Percentiles rank a stretch among this genome's conserved stretches.
Evolutionary conservation across 2,329 filamentous ascomycete species (phyloP).

Genomic region (Phaeosphaeriaceae sp.): DNA sequence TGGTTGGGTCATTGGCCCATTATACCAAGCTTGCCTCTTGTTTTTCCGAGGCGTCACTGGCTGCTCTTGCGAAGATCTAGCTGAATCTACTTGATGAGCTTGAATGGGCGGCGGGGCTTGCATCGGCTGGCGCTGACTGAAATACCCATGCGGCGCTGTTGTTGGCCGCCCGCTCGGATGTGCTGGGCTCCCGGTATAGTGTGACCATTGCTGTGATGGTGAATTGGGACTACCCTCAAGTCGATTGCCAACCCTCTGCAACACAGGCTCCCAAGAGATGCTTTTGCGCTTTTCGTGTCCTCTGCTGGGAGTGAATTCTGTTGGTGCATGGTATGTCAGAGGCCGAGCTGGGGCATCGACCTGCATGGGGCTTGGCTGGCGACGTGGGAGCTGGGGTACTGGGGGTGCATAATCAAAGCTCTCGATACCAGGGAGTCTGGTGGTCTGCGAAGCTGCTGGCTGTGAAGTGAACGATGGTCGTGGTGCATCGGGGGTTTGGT

Average conservation of each 20-base stretch:
- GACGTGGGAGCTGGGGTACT: constrained; percentile 66
- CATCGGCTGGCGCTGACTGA: constrained; percentile 31
- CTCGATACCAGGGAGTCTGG: constrained; percentile 87
- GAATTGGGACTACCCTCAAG: constrained; percentile 62
- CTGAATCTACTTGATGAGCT: constrained; percentile 40
- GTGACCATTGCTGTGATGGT: constrained; percentile 43
- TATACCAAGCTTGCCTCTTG: constrained; percentile 77
- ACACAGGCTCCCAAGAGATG: constrained; percentile 67
- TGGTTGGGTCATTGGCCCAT: constrained; percentile 56
- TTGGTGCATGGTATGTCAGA: constrained; percentile 46
- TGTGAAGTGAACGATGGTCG: constrained; percentile 62
- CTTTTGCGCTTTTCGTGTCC: constrained; percentile 43
- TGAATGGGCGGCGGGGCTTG: constrained; percentile 34
- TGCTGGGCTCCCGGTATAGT: constrained; percentile 34
- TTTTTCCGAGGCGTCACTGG: constrained; percentile 63
- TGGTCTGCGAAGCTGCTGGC: constrained; percentile 63
- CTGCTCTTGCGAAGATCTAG: constrained; percentile 46
- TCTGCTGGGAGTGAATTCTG: constrained; percentile 31
- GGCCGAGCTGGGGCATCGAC: constrained; percentile 64
- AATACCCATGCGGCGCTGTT: constrained; percentile 49
- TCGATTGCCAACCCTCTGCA: constrained; percentile 71
- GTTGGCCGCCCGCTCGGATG: constrained; percentile 36
- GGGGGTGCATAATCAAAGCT: constrained; percentile 82
- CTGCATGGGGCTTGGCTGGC: constrained; percentile 78
- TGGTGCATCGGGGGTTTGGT: constrained; percentile 72